Conservation (phyloP, 495 filamentous ascomycete species). For the Poronia punctata region DNA sequence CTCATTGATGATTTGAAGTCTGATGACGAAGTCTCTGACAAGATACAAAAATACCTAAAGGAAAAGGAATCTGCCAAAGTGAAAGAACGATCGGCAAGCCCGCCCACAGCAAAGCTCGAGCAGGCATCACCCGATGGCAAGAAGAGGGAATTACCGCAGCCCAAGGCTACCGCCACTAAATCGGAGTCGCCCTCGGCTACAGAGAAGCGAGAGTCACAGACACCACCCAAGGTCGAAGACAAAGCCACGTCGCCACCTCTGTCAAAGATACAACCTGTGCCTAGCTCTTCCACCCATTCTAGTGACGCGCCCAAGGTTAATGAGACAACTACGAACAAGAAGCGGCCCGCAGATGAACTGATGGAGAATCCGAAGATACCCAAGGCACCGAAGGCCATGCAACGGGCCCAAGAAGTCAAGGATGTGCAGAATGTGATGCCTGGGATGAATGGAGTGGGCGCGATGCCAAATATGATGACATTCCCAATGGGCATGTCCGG, state of each 20-base stretch:
- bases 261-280: constrained; percentile 16
- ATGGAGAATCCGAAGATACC: constrained; percentile 58
- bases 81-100: constrained; percentile 35
- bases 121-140: constrained; percentile 16
- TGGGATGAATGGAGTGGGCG: constrained; percentile 34
- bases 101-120: constrained; percentile 25
- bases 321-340: constrained; percentile 47
- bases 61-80: constrained; percentile 58
- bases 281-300: constrained; percentile 21
- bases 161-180: constrained; percentile 2
- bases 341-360: constrained; percentile 73
- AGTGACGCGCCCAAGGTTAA: constrained; percentile 35
- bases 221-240: constrained; percentile 23
- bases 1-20: constrained; percentile 82
- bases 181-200: constrained; percentile 9
- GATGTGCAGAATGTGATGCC: constrained; percentile 33
- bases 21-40: constrained; percentile 69
- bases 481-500: constrained; percentile 34
- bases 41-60: constrained; percentile 72
- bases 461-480: constrained; percentile 35
- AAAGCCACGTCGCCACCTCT: constrained; percentile 14
- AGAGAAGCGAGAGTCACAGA: constrained; percentile 32
- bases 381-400: constrained; percentile 54
- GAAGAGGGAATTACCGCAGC: constrained; percentile 15
- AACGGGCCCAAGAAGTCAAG: constrained; percentile 34